Evolutionary conservation across 768 basidiomycete genomes (phyloP), one percentile per base, ranked within the genome.

Genomic region (Tubosaeta brunneosetosa): DNA sequence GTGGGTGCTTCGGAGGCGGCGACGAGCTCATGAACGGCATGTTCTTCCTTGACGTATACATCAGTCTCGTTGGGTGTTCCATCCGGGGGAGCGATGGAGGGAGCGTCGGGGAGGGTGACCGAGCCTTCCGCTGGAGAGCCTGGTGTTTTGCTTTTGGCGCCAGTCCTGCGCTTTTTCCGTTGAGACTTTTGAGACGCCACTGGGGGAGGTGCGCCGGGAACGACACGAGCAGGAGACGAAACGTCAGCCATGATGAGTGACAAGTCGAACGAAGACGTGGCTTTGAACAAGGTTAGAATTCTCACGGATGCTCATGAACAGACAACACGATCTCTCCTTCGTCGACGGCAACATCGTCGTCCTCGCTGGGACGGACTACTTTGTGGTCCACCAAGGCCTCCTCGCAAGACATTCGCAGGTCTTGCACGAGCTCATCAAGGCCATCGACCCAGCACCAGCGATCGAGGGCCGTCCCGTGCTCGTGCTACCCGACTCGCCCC

Each of bases 191-290:
- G 77, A 4, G 72, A 55, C 1, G 82, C 72, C 5, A 76, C 59
- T 40, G 83, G 81, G 0, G 84, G 83, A 49, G 84, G 88, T 12
- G 90, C 90, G 43, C 90, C 90, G 25, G 90, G 90, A 52, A 92
- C 77, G 56, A 87, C 64, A 51, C 90, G 85, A 32, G 71, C 68
- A 33, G 70, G 57, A 27, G 61, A 6, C 44, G 68, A 61, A 14
- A 34, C 19, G 43, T 72, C 74, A 45, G 67, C 62, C 75, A 77
- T 78, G 53, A 38, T 37, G 27, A 33, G 49, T 44, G 43, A 19
- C 6, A 41, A 22, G 22, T 17, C 14, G 16, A 17, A 8, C 4
- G 26, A 34, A 38, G n/a, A 25, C 40, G 31, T 49, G 22, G 51
- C 40, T 54, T 61, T 62, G 38, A n/a, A 25, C 6, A 26, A 16